Conservation (phyloP, 768 basidiomycete genomes). For the Mycena rosella region DNA sequence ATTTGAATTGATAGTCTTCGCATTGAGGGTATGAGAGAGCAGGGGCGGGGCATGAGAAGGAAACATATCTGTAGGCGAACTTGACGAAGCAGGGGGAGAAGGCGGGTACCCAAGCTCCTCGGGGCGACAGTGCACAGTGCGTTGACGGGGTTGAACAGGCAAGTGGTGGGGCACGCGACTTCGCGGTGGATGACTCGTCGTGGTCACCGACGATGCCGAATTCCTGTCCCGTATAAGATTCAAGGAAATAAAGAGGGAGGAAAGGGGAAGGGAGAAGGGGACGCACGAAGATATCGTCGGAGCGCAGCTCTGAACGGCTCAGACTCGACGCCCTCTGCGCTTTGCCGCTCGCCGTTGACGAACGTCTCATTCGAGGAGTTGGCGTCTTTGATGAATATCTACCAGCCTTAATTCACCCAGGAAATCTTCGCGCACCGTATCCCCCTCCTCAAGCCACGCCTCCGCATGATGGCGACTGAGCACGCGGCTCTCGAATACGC, state of each 20-base stretch:
- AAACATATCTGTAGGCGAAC: too few relatives aligned
- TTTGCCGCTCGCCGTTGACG: conserved; percentile 73
- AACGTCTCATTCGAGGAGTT: conserved; percentile 82
- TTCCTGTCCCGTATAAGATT: conserved; percentile 56
- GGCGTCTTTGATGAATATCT: conserved; percentile 73
- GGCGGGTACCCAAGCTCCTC: too few relatives aligned
- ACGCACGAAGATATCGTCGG: conserved; percentile 60
- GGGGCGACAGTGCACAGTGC: too few relatives aligned
- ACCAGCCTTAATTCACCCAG: not conserved
- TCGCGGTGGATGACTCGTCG: conserved; percentile 78
- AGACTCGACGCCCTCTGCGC: conserved; percentile 68
- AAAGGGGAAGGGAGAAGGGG: not conserved
- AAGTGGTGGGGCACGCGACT: conserved; percentile 72
- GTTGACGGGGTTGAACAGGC: conserved; percentile 54
- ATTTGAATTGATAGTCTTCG: too few relatives aligned
- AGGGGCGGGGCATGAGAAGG: too few relatives aligned
- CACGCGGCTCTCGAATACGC: conserved; percentile 48
- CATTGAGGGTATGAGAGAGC: too few relatives aligned
- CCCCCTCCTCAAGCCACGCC: conserved; percentile 69
- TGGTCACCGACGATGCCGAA: conserved; percentile 80
- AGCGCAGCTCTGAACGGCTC: conserved; percentile 74
- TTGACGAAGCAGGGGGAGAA: too few relatives aligned
- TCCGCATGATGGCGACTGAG: too few relatives aligned
- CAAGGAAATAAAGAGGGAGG: too few relatives aligned
- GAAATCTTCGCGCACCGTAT: conserved; percentile 6